A percentile compares a stretch with the other conserved stretches of the same genome.
These are phyloP conservation scores for Chromera velia DNA, from an alignment of 73 alveolate species.

Conservation along the genomic window DNA sequence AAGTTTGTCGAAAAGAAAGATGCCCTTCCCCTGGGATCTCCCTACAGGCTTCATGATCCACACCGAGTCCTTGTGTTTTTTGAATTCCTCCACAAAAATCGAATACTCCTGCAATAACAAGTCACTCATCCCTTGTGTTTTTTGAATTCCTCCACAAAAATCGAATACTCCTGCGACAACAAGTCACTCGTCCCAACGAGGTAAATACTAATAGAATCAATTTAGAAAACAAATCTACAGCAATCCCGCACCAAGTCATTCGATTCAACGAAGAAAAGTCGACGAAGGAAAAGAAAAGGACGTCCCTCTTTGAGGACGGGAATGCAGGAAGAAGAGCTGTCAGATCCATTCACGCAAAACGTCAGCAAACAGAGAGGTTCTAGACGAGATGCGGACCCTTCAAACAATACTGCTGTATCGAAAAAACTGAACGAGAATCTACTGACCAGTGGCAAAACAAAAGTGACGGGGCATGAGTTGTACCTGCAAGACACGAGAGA, in stretches of 20 bases:
- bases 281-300: too few species aligned
- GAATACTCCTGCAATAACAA: constrained; percentile 73
- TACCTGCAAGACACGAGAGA: too few species aligned
- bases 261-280: too few species aligned
- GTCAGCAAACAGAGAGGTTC: too few species aligned
- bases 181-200: too few species aligned
- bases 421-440: neutral
- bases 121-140: constrained; percentile 69
- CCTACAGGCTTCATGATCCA: constrained; percentile 99
- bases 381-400: too few species aligned
- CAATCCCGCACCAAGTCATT: too few species aligned
- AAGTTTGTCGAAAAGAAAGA: constrained; percentile 89
- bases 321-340: too few species aligned
- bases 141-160: constrained; percentile 99
- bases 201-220: too few species aligned
- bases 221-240: too few species aligned
- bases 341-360: neutral
- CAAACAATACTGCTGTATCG: too few species aligned
- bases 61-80: constrained; percentile 81
- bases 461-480: constrained; percentile 18
- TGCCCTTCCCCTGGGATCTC: constrained; percentile 97
- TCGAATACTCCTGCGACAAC: constrained; percentile 88
- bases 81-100: constrained; percentile 98
- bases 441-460: constrained; percentile 25
- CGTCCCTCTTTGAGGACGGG: too few species aligned